Conservation (phyloP, 768 basidiomycete genomes). For the Collybia nuda region DNA sequence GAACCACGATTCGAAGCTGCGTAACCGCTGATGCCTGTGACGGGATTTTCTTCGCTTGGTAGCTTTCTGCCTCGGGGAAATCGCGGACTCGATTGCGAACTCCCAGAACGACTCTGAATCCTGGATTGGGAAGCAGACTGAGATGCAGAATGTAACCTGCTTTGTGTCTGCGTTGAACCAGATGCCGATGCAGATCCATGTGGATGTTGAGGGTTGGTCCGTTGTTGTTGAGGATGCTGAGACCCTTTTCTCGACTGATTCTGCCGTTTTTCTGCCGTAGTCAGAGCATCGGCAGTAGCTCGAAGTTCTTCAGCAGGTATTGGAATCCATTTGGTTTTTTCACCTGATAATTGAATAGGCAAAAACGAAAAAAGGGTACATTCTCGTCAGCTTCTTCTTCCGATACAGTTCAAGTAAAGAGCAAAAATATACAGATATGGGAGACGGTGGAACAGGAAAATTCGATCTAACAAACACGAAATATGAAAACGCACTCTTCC, state of each 20-base stretch:
- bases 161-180: constrained; percentile 11
- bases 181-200: constrained; percentile 11
- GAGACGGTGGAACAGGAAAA: neutral
- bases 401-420: neutral
- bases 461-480: neutral
- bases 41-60: constrained; percentile 32
- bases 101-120: constrained; percentile 42
- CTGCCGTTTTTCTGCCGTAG: constrained; percentile 11
- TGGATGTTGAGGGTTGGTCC: constrained; percentile 2
- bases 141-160: constrained; percentile 17
- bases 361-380: constrained; percentile 3
- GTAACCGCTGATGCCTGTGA: neutral
- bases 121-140: constrained; percentile 40
- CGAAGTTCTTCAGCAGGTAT: constrained; percentile 57
- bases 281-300: constrained; percentile 45
- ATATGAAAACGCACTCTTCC: constrained; percentile 24
- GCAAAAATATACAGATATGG: neutral
- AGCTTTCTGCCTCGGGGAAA: constrained; percentile 39
- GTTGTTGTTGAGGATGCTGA: constrained; percentile 3
- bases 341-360: constrained; percentile 28
- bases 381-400: neutral
- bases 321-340: constrained; percentile 63
- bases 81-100: constrained; percentile 50
- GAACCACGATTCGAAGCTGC: neutral
- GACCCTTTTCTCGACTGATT: constrained; percentile 24